Conservation (phyloP, 1,284 basidiomycete species). For the Coniophora puteana region DNA sequence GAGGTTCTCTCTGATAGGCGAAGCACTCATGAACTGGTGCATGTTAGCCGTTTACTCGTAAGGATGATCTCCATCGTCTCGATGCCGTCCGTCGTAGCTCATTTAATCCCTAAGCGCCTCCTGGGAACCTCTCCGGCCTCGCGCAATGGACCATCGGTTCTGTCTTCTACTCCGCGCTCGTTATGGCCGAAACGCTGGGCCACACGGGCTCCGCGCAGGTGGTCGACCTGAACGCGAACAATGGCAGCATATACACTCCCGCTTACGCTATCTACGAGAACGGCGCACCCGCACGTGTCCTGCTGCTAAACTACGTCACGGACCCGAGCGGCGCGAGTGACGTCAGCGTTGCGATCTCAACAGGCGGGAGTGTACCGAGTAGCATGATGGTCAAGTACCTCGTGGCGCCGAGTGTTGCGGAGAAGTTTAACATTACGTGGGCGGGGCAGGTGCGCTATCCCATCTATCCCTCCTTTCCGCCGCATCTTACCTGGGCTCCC, state of each 20-base stretch:
- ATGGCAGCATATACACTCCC: conserved; percentile 38
- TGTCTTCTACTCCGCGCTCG: conserved; percentile 48
- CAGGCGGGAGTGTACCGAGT: conserved; percentile 2
- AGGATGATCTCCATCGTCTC: conserved; percentile 8
- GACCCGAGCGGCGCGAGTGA: conserved; percentile 34
- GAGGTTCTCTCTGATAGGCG: not conserved
- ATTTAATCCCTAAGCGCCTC: conserved; percentile 27
- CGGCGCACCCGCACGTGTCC: conserved; percentile 39
- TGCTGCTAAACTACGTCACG: conserved; percentile 52
- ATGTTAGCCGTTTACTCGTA: conserved; percentile 30
- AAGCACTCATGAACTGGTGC: not conserved
- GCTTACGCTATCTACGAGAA: conserved; percentile 54
- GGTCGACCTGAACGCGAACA: conserved; percentile 39
- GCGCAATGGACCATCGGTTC: conserved; percentile 40
- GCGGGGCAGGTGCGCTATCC: conserved; percentile 32
- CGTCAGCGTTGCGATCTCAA: not conserved
- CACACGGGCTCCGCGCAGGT: conserved; percentile 39
- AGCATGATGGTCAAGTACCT: conserved; percentile 36
- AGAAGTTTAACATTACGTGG: conserved; percentile 57
- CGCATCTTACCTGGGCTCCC: not conserved
- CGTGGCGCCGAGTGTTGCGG: conserved; percentile 35
- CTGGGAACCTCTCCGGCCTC: conserved; percentile 38
- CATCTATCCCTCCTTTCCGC: not conserved
- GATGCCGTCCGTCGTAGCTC: not conserved
- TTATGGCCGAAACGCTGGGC: conserved; percentile 49